Evolutionary conservation across 805 yeast species (phyloP).

Genomic region (Peterozyma toletana): DNA sequence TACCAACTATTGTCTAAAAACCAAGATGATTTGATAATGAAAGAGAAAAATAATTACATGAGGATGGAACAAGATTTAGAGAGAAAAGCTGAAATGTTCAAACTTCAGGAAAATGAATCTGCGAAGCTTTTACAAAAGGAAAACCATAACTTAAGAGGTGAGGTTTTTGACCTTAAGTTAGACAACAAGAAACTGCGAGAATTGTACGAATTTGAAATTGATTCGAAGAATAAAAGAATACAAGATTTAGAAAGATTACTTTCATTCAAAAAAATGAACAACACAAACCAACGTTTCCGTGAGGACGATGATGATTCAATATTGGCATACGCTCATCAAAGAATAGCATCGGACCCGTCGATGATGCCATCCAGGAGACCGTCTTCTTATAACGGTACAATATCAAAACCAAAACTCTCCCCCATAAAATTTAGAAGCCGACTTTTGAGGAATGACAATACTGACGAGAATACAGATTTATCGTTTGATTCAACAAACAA

Average conservation of each 20-base stretch:
- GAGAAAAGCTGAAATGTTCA: conserved; percentile 2
- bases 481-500: too few relatives aligned
- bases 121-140: conserved; percentile 6
- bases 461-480: too few relatives aligned
- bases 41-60: not conserved
- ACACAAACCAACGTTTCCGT: not conserved
- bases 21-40: not conserved
- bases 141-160: conserved; percentile 6
- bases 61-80: too few relatives aligned
- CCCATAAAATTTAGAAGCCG: conserved; percentile 1
- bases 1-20: not conserved
- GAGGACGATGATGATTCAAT: not conserved
- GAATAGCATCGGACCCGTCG: too few relatives aligned
- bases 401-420: conserved; percentile 1
- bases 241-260: conserved; percentile 19
- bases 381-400: conserved; percentile 3
- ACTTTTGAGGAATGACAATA: too few relatives aligned
- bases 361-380: not conserved
- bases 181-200: conserved; percentile 21
- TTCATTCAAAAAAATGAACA: not conserved
- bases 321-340: not conserved
- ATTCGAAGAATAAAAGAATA: conserved; percentile 18
- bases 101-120: conserved; percentile 6
- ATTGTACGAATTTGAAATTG: conserved; percentile 16
- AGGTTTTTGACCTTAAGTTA: conserved; percentile 6